phyloP scores from a whole-genome alignment of 306 rosid genomes.

The Comarum palustre region DNA sequence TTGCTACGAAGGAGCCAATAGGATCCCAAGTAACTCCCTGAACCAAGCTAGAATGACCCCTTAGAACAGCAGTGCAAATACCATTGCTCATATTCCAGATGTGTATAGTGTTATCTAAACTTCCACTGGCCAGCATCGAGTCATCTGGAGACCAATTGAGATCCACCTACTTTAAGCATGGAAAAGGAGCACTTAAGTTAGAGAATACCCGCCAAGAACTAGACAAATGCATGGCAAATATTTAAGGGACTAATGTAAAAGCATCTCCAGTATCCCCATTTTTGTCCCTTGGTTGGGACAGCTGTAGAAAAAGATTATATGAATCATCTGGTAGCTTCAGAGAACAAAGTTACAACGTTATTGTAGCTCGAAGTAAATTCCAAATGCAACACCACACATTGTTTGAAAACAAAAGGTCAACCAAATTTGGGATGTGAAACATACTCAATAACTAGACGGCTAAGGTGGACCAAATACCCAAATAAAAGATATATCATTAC shows the following conservation, averaged over 20 bases:
- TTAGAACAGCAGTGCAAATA: slow-evolving; percentile 93
- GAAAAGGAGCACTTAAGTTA: slow-evolving; percentile 57
- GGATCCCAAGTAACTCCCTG: slow-evolving; percentile 99
- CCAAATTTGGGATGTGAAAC: neutral
- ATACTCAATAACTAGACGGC: too few relatives aligned
- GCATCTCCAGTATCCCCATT: neutral
- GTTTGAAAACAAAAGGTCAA: neutral
- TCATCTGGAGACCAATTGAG: slow-evolving; percentile 99
- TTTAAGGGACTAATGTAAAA: neutral
- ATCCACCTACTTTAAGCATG: slow-evolving; percentile 98
- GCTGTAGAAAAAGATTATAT: neutral
- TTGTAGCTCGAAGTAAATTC: neutral
- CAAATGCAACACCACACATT: slow-evolving; percentile 12
- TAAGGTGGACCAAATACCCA: neutral
- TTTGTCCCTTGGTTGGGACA: neutral
- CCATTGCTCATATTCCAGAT: slow-evolving; percentile 94
- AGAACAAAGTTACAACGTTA: neutral
- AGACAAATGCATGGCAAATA: slow-evolving; percentile 4
- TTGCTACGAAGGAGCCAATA: slow-evolving; percentile 92
- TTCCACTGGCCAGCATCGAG: slow-evolving; percentile 87
- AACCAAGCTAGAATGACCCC: slow-evolving; percentile 97
- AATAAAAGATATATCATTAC: slow-evolving; percentile 60
- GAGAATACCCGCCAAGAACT: slow-evolving; percentile 32
- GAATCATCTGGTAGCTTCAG: neutral
- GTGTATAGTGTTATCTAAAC: slow-evolving; percentile 93